phyloP scores from a whole-genome alignment of 805 yeast genomes.

The Naumovozyma castellii region DNA sequence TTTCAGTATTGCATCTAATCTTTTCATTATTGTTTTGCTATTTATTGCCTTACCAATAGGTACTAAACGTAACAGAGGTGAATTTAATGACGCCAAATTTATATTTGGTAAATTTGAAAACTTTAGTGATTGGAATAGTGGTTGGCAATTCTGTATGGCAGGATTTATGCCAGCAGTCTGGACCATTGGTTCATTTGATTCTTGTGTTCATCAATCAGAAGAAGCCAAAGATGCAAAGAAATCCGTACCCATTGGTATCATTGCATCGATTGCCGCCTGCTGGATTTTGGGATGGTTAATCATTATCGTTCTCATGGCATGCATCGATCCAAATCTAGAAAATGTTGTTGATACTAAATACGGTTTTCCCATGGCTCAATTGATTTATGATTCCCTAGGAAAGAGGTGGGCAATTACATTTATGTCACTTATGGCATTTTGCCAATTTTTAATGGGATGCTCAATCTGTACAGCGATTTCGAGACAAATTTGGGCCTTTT shows the following conservation, averaged over 20 bases:
- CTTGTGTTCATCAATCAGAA: slow-evolving; percentile 65
- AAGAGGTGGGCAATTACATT: slow-evolving; percentile 57
- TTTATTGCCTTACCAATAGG: slow-evolving; percentile 61
- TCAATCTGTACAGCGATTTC: slow-evolving; percentile 55
- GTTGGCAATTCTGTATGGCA: slow-evolving; percentile 44
- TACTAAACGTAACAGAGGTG: slow-evolving; percentile 29
- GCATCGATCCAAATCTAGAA: slow-evolving; percentile 39
- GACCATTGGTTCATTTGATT: slow-evolving; percentile 69
- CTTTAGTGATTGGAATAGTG: slow-evolving; percentile 46
- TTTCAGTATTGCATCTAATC: slow-evolving; percentile 46
- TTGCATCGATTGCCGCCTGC: slow-evolving; percentile 49
- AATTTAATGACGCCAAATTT: slow-evolving; percentile 40
- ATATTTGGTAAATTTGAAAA: slow-evolving; percentile 49
- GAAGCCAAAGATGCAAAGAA: slow-evolving; percentile 51
- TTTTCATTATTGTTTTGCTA: slow-evolving; percentile 42
- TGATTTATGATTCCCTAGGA: slow-evolving; percentile 52
- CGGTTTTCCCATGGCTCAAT: slow-evolving; percentile 59
- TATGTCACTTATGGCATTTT: slow-evolving; percentile 48
- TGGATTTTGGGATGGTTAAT: slow-evolving; percentile 51
- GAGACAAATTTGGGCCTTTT: slow-evolving; percentile 67
- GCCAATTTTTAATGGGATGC: slow-evolving; percentile 60
- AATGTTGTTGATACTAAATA: slow-evolving; percentile 36
- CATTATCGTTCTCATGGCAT: slow-evolving; percentile 44
- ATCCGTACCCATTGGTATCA: slow-evolving; percentile 58
- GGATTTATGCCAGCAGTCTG: slow-evolving; percentile 61